Base-by-base conservation (phyloP, 352 stramenopile species). In the Blastocystis sp. region DNA sequence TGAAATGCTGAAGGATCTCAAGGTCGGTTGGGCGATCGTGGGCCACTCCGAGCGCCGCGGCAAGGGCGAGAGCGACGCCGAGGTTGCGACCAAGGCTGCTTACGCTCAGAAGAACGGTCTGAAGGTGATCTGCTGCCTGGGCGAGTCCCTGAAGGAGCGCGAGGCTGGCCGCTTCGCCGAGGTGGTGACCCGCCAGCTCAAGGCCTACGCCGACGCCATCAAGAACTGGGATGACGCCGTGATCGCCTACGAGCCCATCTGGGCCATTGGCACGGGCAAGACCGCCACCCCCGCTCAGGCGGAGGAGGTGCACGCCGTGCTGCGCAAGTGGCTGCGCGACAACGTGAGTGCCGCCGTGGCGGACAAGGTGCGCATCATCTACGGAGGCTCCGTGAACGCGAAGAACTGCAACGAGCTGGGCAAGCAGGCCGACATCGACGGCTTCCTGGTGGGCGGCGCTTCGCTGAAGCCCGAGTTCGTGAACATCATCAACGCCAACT, bases 221-320 rank as follows among this genome's bases (percentile, higher is more conserved):
- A 92, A 94, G 76, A 95, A 98, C 91, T 98, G 95, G 95, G 92
- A 90, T 40, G 28, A 34, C 28, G 28, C 28, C 28, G 28, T 34
- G 28, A 34, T 34, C 28, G 28, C 28, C 28, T 34, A 34, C 28
- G 28, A 34, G 28, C 28, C 28, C 28, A 34, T 34, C 28, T 34
- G 28, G 28, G 28, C 28, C 28, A 34, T 34, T 34, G 28, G 28
- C 28, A 34, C 28, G 28, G 28, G 28, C 28, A 34, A 34, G 28
- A 98, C 95, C 74, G 97, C 97, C 40, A 98, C 95, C 57, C 95
- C 96, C 21, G 94, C 98, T 90, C 96, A 99, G 91, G 96, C 96
- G 1, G 95, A 98, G 92, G 96, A 98, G 76, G 96, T 98, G 48
- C 97, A 99, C 92, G 92, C 92, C 14, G 93, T 92, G 89, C 98